These are phyloP conservation scores for Salix dunnii DNA, from an alignment of 345 rosid genomes.

Conservation along the genomic window DNA sequence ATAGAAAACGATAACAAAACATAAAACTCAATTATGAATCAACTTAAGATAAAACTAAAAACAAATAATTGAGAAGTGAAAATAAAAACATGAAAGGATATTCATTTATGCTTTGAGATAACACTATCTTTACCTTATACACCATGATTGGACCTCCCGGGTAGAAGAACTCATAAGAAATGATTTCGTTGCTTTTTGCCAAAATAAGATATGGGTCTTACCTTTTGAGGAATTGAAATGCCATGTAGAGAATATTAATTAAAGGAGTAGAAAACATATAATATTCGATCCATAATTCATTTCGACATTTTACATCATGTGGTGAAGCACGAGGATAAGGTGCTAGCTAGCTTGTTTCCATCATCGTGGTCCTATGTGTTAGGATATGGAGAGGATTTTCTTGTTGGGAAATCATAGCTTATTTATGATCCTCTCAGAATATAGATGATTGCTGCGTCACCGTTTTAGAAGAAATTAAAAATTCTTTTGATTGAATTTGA, in stretches of 20 bases:
- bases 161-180: no score
- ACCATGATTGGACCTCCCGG: no score
- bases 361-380: constrained; percentile 30
- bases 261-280: background rate
- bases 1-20: rapidly evolving
- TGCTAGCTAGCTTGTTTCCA: background rate
- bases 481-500: background rate
- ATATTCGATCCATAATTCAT: background rate
- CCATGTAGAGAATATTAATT: no score
- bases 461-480: background rate
- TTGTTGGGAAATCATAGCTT: constrained; percentile 16
- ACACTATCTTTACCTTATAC: no score
- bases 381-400: constrained; percentile 25
- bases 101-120: no score
- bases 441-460: background rate
- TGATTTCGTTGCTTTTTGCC: no score
- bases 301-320: no score
- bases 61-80: no score
- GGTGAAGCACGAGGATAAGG: background rate
- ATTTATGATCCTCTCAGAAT: background rate
- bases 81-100: no score
- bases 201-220: no score
- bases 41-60: rapidly evolving
- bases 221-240: no score
- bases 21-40: rapidly evolving